Evolutionary conservation across 2,329 filamentous ascomycete genomes (phyloP), one percentile per base, ranked within the genome.

Genomic region (Pseudogymnoascus sp.): DNA sequence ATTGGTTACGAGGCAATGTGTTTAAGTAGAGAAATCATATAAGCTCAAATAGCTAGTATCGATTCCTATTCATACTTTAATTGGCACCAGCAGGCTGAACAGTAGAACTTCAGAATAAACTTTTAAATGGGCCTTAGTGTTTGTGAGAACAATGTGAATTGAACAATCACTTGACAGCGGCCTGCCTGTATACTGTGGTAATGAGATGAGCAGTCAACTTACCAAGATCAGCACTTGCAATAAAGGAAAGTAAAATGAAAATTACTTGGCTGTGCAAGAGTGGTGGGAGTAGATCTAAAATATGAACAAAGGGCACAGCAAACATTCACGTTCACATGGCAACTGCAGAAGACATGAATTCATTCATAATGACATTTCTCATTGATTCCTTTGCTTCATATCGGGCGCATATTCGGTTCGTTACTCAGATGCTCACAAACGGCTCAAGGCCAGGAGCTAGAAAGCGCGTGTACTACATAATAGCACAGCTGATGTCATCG

Each of bases 391-490:
- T 56, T 56, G 29, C 50, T 56, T 56, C 11, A 56, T 56, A n/a
- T 21, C 50, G 29, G 50, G 50, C 29, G 50, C 50, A 29, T 56
- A 33, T 33, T 33, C 29, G 19, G 29, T 56, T 56, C 29, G 26
- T 19, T 56, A 15, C 31, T 56, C 29, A 56, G 50, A 19, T 56
- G 50, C 50, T 56, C 50, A 56, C 50, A 56, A 33, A 56, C 50
- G 50, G 29, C 13, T 29, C 9, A 56, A 19, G n/a, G 50, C 29
- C 50, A 56, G 50, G 50, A 56, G 50, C 29, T 31, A 15, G 50
- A 33, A 19, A 56, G 23, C 50, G 4, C 15, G n/a, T 56, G 50
- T 26, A 33, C 11, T 56, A 56, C 50, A 56, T 56, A 33, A 56
- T n/a, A 56, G 50, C 50, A 19, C 50, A 56, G 29, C 19, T 13